Base-by-base conservation (phyloP, 164 flowering plant species). In the Warburgia ugandensis region DNA sequence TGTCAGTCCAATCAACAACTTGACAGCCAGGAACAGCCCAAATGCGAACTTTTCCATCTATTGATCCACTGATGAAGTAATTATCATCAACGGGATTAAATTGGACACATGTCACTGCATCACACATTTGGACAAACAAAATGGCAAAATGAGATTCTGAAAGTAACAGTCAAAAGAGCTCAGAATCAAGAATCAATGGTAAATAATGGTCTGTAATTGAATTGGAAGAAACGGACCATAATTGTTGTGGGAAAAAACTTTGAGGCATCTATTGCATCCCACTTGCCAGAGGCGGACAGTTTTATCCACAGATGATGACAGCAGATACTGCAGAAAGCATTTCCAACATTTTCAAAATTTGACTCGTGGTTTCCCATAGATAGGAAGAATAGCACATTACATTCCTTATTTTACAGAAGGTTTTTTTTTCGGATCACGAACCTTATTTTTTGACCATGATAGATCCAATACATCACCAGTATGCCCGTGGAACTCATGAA, bases 221-320 rank as follows among this genome's bases (percentile, higher is more conserved):
- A 16, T 19, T 11, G 22, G 30, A 42, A 20, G 11, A 23, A 43
- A 59, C 83, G 38, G 29, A 92, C 98, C 98, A 52, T 81, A 92
- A 64, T 88, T 73, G 54, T 62, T 78, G 61, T 92, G 98, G 29
- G 66, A 62, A 47, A 77, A 92, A 31, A 78, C 72, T 58, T 70
- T 40, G 52, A 79, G 75, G 75, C 97, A 92, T 39, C 65, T 54
- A 19, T 79, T 69, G 28, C 45, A 54, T 48, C 97, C 97, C 38
- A 92, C 77, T 75, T 35, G 68, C 99, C 99, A 92, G 31, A 88
- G 59, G 13, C 99, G 95, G 53, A 77, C 94, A 23, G 96, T 87
- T 61, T 76, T 78, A 59, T 92, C 98, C 54, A 64, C 68, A 2
- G 96, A 92, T 22, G 90, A 77, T 48, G 98, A 92, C n/a, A 92